Base-by-base conservation (phyloP, 2,329 filamentous ascomycete genomes). In the Coleophoma eucalyptorum region DNA sequence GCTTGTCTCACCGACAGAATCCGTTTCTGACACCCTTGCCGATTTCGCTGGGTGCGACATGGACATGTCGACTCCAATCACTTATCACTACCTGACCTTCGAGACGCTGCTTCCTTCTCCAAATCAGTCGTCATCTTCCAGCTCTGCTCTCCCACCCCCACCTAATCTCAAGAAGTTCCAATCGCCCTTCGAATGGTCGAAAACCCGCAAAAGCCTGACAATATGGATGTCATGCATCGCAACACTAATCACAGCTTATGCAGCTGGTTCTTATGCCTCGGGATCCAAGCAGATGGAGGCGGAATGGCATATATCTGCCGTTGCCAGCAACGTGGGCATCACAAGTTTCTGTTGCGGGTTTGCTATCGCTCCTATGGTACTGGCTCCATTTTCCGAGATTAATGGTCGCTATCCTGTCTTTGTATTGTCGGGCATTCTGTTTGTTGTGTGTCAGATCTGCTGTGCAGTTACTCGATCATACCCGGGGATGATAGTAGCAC, bases 391-490 rank as follows among this genome's bases (percentile, higher is more conserved):
- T 57, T 90, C 86, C 1, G 92, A 97, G 69, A 86, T 95, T 65
- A 90, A 94, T 68, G 92, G 92, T 3, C 82, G 92, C 2, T 84
- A 89, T 50, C 89, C 91, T 0, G 88, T 96, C 33, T 94, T 96
- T 61, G 76, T 92, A 20, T 74, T 76, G 1, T 86, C 88, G 8
- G 90, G 90, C 0, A 63, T 87, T 15, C 63, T 95, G 1, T 94
- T 87, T 61, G 80, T 90, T 52, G 63, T 77, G 15, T 88, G 84
- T 62, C 85, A 91, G 63, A 76, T 89, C 26, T 82, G 85, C 5
- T 92, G 88, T 63, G 89, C 87, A 4, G 73, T 89, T 0, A 88
- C 90, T 5, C 74, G 76, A 0, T 80, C 80, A 2, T 82, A 89
- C 55, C 80, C 80, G 0, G 90, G 87, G 3, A 87, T 96, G 79